A percentile compares a stretch with the other conserved stretches of the same genome.
Evolutionary conservation across 2,329 filamentous ascomycete genomes (phyloP).

Genomic region (Dothideomycetes sp.): DNA sequence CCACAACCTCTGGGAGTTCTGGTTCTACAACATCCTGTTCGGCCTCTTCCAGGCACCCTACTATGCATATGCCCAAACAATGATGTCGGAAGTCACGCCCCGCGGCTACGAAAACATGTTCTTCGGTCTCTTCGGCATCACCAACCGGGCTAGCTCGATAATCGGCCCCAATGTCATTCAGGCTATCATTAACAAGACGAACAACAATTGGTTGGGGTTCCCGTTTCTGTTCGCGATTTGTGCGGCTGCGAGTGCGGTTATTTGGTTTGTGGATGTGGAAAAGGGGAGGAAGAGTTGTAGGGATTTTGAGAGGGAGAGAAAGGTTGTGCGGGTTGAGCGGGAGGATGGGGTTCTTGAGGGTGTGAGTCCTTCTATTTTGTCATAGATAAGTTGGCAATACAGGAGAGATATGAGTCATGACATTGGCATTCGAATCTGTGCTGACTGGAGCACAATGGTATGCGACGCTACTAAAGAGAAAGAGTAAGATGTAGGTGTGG

Average conservation of each 20-base stretch:
- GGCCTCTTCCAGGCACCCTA: constrained; percentile 57
- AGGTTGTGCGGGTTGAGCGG: neutral
- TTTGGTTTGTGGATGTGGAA: constrained; percentile 7
- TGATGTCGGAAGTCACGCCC: constrained; percentile 60
- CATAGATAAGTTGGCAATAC: no score
- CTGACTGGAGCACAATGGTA: no score
- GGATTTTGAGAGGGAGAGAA: neutral
- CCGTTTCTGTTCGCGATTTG: constrained; percentile 6
- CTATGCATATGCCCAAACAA: constrained; percentile 61
- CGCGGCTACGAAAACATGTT: constrained; percentile 59
- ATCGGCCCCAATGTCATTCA: constrained; percentile 8
- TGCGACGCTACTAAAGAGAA: no score
- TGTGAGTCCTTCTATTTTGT: no score
- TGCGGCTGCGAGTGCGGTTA: constrained; percentile 1
- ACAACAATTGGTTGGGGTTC: constrained; percentile 5
- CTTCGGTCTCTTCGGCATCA: constrained; percentile 47
- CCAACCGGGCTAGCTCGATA: constrained; percentile 5
- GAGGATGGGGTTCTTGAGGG: no score
- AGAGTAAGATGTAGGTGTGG: no score
- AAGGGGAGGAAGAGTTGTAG: constrained; percentile 7
- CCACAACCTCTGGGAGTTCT: neutral
- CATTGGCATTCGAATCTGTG: no score
- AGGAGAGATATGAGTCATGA: no score
- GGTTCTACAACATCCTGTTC: constrained; percentile 41
- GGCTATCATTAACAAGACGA: constrained; percentile 6